Evolutionary conservation across 2,329 filamentous ascomycete genomes (phyloP), one percentile per base, ranked within the genome.

Genomic region (Xylariales sp.): DNA sequence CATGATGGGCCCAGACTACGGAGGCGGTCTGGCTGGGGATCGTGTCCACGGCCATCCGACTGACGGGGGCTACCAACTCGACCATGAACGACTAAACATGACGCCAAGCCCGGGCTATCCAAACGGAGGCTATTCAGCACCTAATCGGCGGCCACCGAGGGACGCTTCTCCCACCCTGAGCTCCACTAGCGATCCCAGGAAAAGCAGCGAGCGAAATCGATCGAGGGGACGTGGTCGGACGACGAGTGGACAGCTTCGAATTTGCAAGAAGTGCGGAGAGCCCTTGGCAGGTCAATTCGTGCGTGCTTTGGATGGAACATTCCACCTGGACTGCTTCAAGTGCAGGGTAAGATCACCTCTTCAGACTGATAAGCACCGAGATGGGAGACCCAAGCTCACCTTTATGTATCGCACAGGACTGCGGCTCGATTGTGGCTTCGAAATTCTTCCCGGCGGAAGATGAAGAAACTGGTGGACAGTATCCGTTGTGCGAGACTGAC

Each of bases 401-500:
- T n/a, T n/a, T n/a, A n/a, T n/a, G n/a, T n/a, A n/a, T n/a, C 36
- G 44, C 42, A 33, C 60, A 97, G 91, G 93, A 98, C 62, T 98
- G 93, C 59, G 88, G 87, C 52, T 86, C 95, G 63, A 95, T 97
- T 46, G 93, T 98, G 27, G 93, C 93, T 31, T 96, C 91, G 39
- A 98, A 98, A 58, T 98, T 98, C 76, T 98, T 98, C 65, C 93
- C 93, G 2, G 87, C 95, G 6, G 90, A 95, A 51, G 88, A 95
- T 53, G 88, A 94, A 55, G 81, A 89, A 52, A 88, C 88, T 29
- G 78, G 80, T 43, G 83, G 76, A 15, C 93, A 96, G 62, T 97
- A 96, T 61, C 93, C 93, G 7, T 78, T 98, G 4, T 98, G 93
- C 71, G 93, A 98, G 67, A 97, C 85, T 18, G 93, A 98, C 65